These are phyloP conservation scores for Zygotorulaspora chibaensis DNA, from an alignment of 805 yeast genomes.

Conservation along the genomic window DNA sequence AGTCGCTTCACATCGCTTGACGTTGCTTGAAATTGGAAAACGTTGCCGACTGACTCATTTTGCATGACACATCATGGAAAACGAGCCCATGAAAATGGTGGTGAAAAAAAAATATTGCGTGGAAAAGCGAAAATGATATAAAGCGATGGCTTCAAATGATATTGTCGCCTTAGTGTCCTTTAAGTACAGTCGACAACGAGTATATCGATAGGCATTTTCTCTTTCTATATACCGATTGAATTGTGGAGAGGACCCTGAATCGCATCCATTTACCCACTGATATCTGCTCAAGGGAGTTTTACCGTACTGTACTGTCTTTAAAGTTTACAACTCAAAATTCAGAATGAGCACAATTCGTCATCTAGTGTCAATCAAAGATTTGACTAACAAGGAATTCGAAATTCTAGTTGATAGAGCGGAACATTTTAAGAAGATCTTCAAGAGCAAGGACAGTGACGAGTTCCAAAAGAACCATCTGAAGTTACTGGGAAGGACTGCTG, in stretches of 20 bases:
- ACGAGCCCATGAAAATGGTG: neutral
- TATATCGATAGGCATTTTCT: neutral
- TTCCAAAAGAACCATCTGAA: slow-evolving; percentile 42
- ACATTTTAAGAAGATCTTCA: slow-evolving; percentile 58
- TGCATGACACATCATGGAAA: neutral
- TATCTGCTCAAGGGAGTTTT: too few species aligned
- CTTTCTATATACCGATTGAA: neutral
- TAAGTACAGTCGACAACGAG: slow-evolving; percentile 34
- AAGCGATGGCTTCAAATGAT: neutral
- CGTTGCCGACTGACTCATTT: neutral
- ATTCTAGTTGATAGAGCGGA: slow-evolving; percentile 71
- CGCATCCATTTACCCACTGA: too few species aligned
- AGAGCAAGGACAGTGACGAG: slow-evolving; percentile 43
- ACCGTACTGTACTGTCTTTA: neutral
- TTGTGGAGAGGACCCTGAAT: neutral
- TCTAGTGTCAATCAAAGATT: slow-evolving; percentile 74
- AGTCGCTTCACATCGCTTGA: neutral
- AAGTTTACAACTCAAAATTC: neutral
- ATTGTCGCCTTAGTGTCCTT: slow-evolving; percentile 16
- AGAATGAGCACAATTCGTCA: slow-evolving; percentile 46
- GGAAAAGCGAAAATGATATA: neutral
- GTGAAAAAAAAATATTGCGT: neutral
- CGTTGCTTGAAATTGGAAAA: neutral
- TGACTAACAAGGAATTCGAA: slow-evolving; percentile 65
- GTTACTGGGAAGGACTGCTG: slow-evolving; percentile 74